phyloP scores from a whole-genome alignment of 306 rosid species.

The Sesbania bispinosa region DNA sequence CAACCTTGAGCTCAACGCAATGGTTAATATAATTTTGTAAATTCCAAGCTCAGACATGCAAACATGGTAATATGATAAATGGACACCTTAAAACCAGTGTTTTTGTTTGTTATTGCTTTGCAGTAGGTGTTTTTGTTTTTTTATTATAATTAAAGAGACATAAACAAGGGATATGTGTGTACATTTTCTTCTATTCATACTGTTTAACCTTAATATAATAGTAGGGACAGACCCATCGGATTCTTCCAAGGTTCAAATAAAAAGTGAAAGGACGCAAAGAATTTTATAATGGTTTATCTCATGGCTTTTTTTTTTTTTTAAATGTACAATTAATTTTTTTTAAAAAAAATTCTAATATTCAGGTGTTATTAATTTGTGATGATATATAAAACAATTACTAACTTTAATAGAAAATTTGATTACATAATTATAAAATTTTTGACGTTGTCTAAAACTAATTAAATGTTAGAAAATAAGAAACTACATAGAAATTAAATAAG shows the following conservation, averaged over 20 bases:
- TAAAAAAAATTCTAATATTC: too few species aligned
- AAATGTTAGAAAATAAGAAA: too few species aligned
- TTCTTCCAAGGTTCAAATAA: slow-evolving; percentile 28
- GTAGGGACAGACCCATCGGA: slow-evolving; percentile 33
- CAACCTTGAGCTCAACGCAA: slow-evolving; percentile 9
- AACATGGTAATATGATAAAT: not conserved
- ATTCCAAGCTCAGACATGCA: slow-evolving; percentile 17
- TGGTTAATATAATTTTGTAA: slow-evolving; percentile 8
- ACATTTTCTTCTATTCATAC: not conserved
- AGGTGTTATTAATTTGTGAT: too few species aligned
- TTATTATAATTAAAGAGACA: not conserved
- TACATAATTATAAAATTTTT: too few species aligned
- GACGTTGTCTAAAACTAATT: too few species aligned
- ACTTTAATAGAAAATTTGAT: too few species aligned
- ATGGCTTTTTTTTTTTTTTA: not conserved
- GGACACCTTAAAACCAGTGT: not conserved
- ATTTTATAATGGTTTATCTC: slow-evolving; percentile 8
- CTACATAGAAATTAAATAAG: too few species aligned
- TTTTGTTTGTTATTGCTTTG: not conserved
- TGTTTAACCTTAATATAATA: not conserved
- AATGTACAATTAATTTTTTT: too few species aligned
- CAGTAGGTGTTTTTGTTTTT: not conserved
- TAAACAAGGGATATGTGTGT: not conserved
- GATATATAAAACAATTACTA: too few species aligned
- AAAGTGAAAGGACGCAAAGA: not conserved